Evolutionary conservation across 2,329 filamentous ascomycete species (phyloP).

Genomic region (Exophiala sp.): DNA sequence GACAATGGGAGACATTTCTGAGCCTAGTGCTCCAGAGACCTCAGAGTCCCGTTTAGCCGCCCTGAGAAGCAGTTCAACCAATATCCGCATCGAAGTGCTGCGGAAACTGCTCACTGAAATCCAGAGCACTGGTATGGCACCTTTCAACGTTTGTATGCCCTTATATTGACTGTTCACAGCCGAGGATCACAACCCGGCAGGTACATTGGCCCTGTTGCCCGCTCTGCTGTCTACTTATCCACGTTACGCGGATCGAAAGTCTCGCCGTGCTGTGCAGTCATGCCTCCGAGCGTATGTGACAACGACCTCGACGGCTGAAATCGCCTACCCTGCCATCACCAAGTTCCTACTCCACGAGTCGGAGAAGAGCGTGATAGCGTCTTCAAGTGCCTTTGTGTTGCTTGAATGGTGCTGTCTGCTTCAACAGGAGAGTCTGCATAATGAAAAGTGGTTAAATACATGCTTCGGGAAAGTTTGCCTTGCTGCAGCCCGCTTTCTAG

Average conservation of each 20-base stretch:
- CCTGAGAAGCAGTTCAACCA: conserved; percentile 25
- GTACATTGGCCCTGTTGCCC: conserved; percentile 8
- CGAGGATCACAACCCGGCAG: conserved; percentile 6
- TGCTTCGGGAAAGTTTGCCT: conserved; percentile 56
- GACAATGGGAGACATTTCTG: conserved; percentile 21
- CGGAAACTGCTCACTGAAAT: conserved; percentile 22
- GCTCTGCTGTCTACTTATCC: conserved; percentile 77
- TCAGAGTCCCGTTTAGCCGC: conserved; percentile 11
- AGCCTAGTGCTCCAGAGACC: conserved; percentile 10
- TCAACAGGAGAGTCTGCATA: conserved; percentile 62
- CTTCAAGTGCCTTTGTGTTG: conserved; percentile 77
- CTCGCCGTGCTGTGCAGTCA: conserved; percentile 73
- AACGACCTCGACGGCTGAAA: conserved; percentile 45
- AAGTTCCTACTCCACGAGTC: conserved; percentile 64
- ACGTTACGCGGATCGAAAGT: conserved; percentile 78
- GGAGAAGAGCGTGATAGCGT: conserved; percentile 68
- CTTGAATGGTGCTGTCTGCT: conserved; percentile 83
- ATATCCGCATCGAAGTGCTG: conserved; percentile 23
- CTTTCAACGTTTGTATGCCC: not conserved
- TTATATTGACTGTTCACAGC: conserved; percentile 7
- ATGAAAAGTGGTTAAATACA: conserved; percentile 52
- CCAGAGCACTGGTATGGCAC: conserved; percentile 13
- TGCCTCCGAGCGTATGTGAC: conserved; percentile 67
- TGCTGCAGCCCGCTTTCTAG: conserved; percentile 66
- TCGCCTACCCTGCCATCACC: conserved; percentile 44